Base-by-base conservation (phyloP, 2,329 filamentous ascomycete species). In the Neodidymelliopsis sp. region DNA sequence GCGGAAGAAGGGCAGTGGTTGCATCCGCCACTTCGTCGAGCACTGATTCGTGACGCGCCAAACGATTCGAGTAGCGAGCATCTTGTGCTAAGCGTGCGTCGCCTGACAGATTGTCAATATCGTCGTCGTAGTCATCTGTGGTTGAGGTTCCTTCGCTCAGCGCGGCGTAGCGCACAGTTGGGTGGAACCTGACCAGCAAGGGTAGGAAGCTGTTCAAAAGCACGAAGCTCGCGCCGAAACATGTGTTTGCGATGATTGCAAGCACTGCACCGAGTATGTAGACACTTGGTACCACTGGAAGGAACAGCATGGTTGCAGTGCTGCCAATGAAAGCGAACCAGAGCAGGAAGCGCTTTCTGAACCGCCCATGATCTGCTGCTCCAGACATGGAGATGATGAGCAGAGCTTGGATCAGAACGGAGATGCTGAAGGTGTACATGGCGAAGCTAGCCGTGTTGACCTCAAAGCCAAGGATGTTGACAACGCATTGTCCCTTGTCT, bases 351-450 rank as follows among this genome's bases (percentile, higher is more conserved):
- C 86, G 88, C 79, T 97, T 99, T 51, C 94, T 86, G 76, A 92
- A 94, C 18, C 71, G 68, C 55, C 94, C 94, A 74, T 97, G 93
- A 71, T 99, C 94, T 48, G 94, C 94, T 6, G 93, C 92, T 45
- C 90, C 94, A 66, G 91, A 96, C 80, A 99, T 96, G 67, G 91
- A 96, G 56, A 99, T 91, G 31, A 99, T 95, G 22, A 97, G 77
- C 20, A 97, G 75, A 1, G 92, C 89, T 71, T 99, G 94, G 9
- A 97, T 73, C 15, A 97, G 74, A 1, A 99, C 94, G 69, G 90
- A 95, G 65, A 95, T 79, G 49, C 91, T 96, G 74, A 99, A 99
- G 2, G 91, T 97, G 75, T 97, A 97, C 91, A 97, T 96, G 70
- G 91, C 93, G 72, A 97, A 97, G 72, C 90, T 95, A 25, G 93